Base-by-base conservation (phyloP, 2,329 filamentous ascomycete species). In the Aspergillus caelatus region DNA sequence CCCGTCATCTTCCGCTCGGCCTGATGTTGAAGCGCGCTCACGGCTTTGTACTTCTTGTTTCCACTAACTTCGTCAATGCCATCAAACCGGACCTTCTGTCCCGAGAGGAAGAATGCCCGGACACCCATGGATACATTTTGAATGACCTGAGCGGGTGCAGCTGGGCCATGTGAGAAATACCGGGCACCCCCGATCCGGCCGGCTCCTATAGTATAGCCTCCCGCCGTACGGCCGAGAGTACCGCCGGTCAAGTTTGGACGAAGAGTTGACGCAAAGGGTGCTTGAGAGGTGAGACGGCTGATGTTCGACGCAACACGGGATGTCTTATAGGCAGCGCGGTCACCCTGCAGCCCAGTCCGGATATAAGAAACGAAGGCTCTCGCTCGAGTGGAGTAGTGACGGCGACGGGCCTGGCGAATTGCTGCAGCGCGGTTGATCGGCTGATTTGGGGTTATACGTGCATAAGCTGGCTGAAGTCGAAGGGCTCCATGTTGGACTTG, bases 111-210 rank as follows among this genome's bases (percentile, higher is more conserved):
- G 79, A 99, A 97, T 14, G 93, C 94, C 60, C 95, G 89, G 73
- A 98, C 89, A 6, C 93, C 95, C 70, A 93, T 89, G 14, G 93
- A 96, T n/a, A 97, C 94, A 78, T 97, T 97, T 77, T 95, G 91
- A 58, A 98, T 87, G 54, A 98, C 93, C 77, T 98, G 92, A 1
- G 94, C 93, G 45, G 93, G 93, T 9, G 90, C 88, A 11, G 92
- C 90, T 1, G 94, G 93, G 0, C 89, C 87, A 79, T 97, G 94
- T 1, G 93, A 96, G 80, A 98, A 98, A 82, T 94, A 94, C 68
- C 94, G 87, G 28, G 89, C 88, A 52, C 90, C 91, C 68, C 91
- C 88, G 63, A 87, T 77, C 54, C 89, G 85, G 36, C 89, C 90
- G 57, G 88, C 87, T 34, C 92, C 92, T 61, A 85, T 80, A 45